Conservation (phyloP, 2,329 filamentous ascomycete species). For the Trichoderma polysporum region DNA sequence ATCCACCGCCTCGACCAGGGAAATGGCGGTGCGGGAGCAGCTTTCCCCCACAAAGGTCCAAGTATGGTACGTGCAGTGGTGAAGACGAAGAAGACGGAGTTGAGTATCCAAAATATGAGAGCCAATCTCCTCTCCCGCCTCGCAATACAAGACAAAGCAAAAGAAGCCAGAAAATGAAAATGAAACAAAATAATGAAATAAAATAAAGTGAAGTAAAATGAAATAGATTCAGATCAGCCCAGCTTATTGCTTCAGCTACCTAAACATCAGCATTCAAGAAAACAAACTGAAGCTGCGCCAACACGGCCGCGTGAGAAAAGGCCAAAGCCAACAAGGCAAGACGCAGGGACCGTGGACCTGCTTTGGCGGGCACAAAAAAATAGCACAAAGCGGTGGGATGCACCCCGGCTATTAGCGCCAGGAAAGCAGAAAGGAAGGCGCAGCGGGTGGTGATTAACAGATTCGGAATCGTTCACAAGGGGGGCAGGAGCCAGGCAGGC, state of each 20-base stretch:
- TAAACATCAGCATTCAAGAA: not conserved
- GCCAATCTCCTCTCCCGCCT: not conserved
- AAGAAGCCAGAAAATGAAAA: not conserved
- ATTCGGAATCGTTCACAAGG: slow-evolving; percentile 9
- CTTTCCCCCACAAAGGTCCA: not conserved
- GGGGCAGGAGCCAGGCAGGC: slow-evolving; percentile 4
- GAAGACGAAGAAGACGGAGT: not conserved
- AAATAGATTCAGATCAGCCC: not conserved
- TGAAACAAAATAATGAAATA: not conserved
- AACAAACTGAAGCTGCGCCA: not conserved
- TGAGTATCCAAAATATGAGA: not conserved
- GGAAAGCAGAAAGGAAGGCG: slow-evolving; percentile 12
- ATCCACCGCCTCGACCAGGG: not conserved
- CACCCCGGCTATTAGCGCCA: slow-evolving; percentile 15
- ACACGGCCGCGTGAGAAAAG: not conserved
- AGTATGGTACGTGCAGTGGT: not conserved
- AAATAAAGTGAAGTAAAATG: not conserved
- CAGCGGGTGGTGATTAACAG: slow-evolving; percentile 12
- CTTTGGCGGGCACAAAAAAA: not conserved
- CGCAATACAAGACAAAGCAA: not conserved
- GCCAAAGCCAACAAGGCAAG: not conserved
- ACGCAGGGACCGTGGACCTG: not conserved
- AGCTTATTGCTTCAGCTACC: not conserved
- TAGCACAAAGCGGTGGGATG: slow-evolving; percentile 16
- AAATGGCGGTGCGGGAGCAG: not conserved